Conservation (phyloP, 179 eudicot species). For the Dionaea muscipula region DNA sequence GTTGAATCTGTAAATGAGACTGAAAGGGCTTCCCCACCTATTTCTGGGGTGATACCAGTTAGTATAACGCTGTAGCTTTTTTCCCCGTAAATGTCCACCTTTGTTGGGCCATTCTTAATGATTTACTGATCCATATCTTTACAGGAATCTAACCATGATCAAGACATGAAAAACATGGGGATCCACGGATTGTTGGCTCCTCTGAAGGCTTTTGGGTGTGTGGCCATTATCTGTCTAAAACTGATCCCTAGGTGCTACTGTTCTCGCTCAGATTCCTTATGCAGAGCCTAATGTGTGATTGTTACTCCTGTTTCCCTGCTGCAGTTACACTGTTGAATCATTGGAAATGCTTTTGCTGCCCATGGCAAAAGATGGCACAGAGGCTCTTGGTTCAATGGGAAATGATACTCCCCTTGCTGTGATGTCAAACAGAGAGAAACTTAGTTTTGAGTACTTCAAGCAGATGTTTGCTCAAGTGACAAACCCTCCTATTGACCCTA, state of each 20-base stretch:
- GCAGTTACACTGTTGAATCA: constrained; percentile 83
- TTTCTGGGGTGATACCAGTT: constrained; percentile 64
- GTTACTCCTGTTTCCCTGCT: constrained; percentile 4
- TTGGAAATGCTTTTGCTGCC: constrained; percentile 91
- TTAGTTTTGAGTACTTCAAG: constrained; percentile 89
- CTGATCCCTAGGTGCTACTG: background rate
- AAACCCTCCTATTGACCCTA: constrained; percentile 98
- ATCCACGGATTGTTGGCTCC: constrained; percentile 80
- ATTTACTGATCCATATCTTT: constrained; percentile 2
- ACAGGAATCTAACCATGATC: constrained; percentile 58
- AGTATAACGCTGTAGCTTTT: constrained; percentile 13
- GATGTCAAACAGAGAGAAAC: constrained; percentile 93
- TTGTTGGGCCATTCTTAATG: constrained; percentile 9
- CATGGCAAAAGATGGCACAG: constrained; percentile 91
- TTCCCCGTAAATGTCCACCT: background rate
- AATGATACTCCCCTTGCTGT: constrained; percentile 97
- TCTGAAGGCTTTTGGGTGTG: constrained; percentile 91
- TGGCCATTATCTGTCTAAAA: background rate
- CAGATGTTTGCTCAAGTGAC: constrained; percentile 99
- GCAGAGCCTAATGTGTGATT: background rate
- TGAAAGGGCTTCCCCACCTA: constrained; percentile 48
- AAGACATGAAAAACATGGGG: constrained; percentile 82
- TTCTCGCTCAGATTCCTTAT: background rate
- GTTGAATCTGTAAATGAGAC: constrained; percentile 65
- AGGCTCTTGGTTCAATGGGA: constrained; percentile 99